Conservation (phyloP, 2,329 filamentous ascomycete genomes). For the Trichoderma arundinaceum region DNA sequence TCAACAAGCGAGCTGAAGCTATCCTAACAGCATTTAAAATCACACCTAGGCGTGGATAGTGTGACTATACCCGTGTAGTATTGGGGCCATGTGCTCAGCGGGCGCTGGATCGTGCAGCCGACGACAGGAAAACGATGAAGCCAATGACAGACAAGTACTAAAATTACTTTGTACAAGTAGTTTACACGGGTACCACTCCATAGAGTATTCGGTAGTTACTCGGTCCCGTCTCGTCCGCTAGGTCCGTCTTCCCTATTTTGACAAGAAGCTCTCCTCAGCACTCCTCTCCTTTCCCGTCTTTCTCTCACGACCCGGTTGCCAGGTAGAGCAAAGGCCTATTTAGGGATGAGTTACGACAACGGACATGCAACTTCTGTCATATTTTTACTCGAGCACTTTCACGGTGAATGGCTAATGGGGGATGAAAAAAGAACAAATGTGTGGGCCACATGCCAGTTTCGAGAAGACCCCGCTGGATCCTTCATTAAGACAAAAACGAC, state of each 20-base stretch:
- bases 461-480: not conserved
- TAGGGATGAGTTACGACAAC: slow-evolving; percentile 19
- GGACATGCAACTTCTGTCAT: not conserved
- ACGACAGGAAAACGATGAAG: slow-evolving; percentile 6
- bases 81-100: slow-evolving; percentile 6
- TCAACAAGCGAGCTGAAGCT: not conserved
- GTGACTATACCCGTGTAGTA: not conserved
- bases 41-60: not conserved
- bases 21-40: not conserved
- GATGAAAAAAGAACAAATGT: not conserved
- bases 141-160: not conserved
- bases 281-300: not conserved
- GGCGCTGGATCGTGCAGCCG: slow-evolving; percentile 17
- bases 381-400: not conserved
- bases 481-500: not conserved
- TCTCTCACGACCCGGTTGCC: not conserved
- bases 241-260: no score
- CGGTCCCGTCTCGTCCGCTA: not conserved
- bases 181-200: not conserved
- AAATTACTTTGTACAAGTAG: no score
- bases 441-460: not conserved
- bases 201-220: slow-evolving; percentile 1
- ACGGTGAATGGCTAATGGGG: not conserved
- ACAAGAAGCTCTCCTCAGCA: no score
- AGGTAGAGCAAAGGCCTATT: not conserved